Conservation (phyloP, 352 stramenopile species). For the Pythium myriotylum region DNA sequence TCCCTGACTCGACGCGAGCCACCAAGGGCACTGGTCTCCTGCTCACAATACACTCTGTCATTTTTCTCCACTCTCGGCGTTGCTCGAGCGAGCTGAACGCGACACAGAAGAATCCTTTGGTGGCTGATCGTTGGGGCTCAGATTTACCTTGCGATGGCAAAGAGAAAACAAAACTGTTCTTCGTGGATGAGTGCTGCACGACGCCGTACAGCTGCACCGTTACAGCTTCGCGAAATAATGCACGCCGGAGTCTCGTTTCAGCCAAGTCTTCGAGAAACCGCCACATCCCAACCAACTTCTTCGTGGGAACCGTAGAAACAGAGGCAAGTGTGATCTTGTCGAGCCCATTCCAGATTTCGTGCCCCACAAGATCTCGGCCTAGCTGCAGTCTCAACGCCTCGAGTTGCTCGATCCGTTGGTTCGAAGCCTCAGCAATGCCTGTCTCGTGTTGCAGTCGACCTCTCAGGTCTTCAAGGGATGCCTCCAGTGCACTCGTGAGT, state of each 20-base stretch:
- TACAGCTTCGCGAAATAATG: background rate
- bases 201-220: slow-evolving; percentile 25
- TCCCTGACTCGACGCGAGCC: background rate
- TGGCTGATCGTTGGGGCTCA: background rate
- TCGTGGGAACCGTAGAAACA: background rate
- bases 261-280: slow-evolving; percentile 11
- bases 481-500: slow-evolving; percentile 1
- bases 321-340: background rate
- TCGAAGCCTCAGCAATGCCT: background rate
- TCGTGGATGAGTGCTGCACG: background rate
- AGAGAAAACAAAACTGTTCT: slow-evolving; percentile 20
- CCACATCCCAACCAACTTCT: slow-evolving; percentile 14
- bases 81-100: slow-evolving; percentile 13
- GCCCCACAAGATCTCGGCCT: background rate
- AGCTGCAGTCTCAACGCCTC: slow-evolving; percentile 2
- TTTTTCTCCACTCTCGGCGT: slow-evolving; percentile 17
- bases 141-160: slow-evolving; percentile 4
- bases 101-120: slow-evolving; percentile 23
- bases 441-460: background rate
- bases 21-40: background rate
- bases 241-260: background rate
- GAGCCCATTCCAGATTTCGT: slow-evolving; percentile 14
- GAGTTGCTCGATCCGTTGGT: background rate
- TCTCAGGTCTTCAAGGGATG: slow-evolving; percentile 12
- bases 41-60: slow-evolving; percentile 15